Base-by-base conservation (phyloP, 805 yeast species). In the Metschnikowia noctiluminum region DNA sequence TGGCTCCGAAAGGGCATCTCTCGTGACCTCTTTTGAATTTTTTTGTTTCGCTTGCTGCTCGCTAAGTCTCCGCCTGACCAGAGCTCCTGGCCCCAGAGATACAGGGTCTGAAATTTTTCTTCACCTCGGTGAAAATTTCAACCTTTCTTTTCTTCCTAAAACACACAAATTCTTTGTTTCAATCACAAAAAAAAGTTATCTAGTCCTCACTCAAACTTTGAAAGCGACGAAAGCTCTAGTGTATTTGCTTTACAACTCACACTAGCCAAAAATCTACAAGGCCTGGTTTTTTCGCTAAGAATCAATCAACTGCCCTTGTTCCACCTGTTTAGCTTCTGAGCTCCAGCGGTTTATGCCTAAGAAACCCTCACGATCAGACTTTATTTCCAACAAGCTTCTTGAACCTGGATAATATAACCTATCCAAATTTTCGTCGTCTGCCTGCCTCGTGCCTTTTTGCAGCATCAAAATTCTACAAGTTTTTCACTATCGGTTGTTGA, bases 341-440 rank as follows among this genome's bases (percentile, higher is more conserved):
- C 49, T 44, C 47, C 42, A 45, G 57, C 44, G 59, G 60, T 71
- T 63, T 70, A 73, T 73, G 77, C 75, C 73, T 53, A 72, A 72
- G 71, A 71, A 73, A 61, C 70, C 69, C 50, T 58, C 73, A 57
- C 77, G 74, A 71, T 72, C 64, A 62, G 57, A 53, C 59, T 50
- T 53, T 48, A 57, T 58, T 45, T 52, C 55, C 38, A 63, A 54
- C 58, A 64, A 57, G 59, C 54, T 66, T 46, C 66, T 69, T 50
- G 74, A 73, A 58, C 77, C 77, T 48, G 77, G 77, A 69, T 72
- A 73, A 63, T 75, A 71, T 54, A 44, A 39, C 46, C 52, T 32
- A 45, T 35, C 11, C 12, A 31, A 28, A 38, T 35, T 32, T 40
- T 28, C 15, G 11, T 35, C 30, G 31, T 7, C 39, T 34, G 43